These are phyloP conservation scores for Debaryomyces prosopidis DNA, from an alignment of 805 yeast genomes.

Conservation along the genomic window DNA sequence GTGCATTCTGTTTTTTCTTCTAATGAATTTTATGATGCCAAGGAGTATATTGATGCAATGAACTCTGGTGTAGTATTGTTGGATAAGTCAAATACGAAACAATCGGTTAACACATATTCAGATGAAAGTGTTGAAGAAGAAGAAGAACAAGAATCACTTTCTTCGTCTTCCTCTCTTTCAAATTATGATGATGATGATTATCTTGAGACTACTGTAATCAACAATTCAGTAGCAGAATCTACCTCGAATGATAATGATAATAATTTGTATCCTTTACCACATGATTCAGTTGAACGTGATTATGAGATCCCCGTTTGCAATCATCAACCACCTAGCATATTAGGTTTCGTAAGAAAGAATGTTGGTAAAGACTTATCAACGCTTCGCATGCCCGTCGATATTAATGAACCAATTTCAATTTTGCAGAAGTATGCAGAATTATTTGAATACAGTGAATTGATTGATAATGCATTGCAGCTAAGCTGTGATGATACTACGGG, in stretches of 20 bases:
- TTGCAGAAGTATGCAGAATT: slow-evolving; percentile 79
- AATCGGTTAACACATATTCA: not conserved
- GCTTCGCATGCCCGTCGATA: slow-evolving; percentile 89
- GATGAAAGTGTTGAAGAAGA: slow-evolving; percentile 16
- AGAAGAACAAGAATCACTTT: slow-evolving; percentile 16
- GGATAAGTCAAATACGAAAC: slow-evolving; percentile 13
- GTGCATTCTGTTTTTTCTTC: slow-evolving; percentile 29
- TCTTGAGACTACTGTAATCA: slow-evolving; percentile 10
- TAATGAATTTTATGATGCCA: slow-evolving; percentile 58
- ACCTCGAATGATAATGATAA: slow-evolving; percentile 23
- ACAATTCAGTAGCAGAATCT: slow-evolving; percentile 2
- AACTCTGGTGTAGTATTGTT: slow-evolving; percentile 55
- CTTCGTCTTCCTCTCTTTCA: slow-evolving; percentile 17
- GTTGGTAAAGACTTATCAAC: slow-evolving; percentile 88
- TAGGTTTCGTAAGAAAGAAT: slow-evolving; percentile 79
- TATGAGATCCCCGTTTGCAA: slow-evolving; percentile 56
- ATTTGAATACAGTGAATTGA: slow-evolving; percentile 70
- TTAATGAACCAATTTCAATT: slow-evolving; percentile 87
- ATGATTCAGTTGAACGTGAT: slow-evolving; percentile 50
- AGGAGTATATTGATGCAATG: slow-evolving; percentile 53
- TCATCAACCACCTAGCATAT: slow-evolving; percentile 77
- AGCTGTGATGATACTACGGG: slow-evolving; percentile 47
- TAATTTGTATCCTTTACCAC: slow-evolving; percentile 69
- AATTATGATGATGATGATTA: slow-evolving; percentile 7
- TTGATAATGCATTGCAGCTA: slow-evolving; percentile 59